phyloP scores from a whole-genome alignment of 768 basidiomycete genomes.

The Termitomyces sp. region DNA sequence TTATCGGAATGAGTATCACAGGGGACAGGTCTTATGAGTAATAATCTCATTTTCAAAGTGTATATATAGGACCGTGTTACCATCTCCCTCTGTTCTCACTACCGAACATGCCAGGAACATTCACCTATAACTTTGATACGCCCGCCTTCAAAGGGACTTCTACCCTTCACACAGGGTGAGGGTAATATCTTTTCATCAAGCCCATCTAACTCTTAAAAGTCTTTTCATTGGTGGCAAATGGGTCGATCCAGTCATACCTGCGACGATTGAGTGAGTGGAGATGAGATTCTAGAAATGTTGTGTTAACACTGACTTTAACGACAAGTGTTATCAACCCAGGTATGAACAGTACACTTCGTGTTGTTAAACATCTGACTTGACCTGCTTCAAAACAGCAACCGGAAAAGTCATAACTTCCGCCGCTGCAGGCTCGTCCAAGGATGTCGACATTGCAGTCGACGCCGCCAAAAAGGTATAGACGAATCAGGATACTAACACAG shows the following conservation, averaged over 20 bases:
- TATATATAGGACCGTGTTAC: background rate
- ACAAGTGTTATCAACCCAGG: slow-evolving; percentile 17
- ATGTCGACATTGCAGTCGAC: slow-evolving; percentile 60
- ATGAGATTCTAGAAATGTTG: background rate
- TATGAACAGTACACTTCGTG: slow-evolving; percentile 9
- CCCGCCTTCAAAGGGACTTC: slow-evolving; percentile 52
- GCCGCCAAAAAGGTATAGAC: slow-evolving; percentile 42
- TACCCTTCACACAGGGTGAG: slow-evolving; percentile 48
- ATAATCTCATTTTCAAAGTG: too few relatives aligned
- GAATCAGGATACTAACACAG: background rate
- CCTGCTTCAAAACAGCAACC: slow-evolving; percentile 30
- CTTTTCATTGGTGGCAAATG: slow-evolving; percentile 63
- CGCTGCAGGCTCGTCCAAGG: slow-evolving; percentile 48
- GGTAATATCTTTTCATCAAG: background rate
- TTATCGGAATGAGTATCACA: background rate
- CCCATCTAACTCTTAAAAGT: background rate
- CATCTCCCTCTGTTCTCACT: background rate
- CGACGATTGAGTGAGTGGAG: slow-evolving; percentile 49
- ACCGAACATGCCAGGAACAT: slow-evolving; percentile 28
- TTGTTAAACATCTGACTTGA: slow-evolving; percentile 20
- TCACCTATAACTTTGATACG: slow-evolving; percentile 46
- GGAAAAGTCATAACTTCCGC: slow-evolving; percentile 52
- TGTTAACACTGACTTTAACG: background rate
- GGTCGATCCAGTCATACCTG: slow-evolving; percentile 38
- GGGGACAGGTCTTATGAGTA: background rate